Conservation (phyloP, 106 monocot species). For the Allium sativum region DNA sequence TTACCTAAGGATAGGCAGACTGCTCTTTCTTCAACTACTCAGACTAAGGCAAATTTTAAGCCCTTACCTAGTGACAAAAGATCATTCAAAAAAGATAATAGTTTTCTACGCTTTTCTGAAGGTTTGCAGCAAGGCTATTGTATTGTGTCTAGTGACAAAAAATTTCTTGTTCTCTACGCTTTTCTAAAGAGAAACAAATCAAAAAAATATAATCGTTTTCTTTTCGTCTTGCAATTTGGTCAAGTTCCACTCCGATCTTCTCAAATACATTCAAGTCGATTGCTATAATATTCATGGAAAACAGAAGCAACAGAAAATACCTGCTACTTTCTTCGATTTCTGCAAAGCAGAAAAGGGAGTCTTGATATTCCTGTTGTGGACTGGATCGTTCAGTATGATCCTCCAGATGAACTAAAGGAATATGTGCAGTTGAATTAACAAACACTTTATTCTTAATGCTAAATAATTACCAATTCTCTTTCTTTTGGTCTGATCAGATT, state of each 20-base stretch:
- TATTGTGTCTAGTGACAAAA: slow-evolving; percentile 61
- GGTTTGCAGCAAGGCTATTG: slow-evolving; percentile 86
- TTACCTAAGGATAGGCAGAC: too few relatives aligned
- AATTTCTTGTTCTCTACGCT: slow-evolving; percentile 76
- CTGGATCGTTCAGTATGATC: slow-evolving; percentile 95
- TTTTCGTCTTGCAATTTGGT: slow-evolving; percentile 92
- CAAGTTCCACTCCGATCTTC: slow-evolving; percentile 77
- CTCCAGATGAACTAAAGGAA: slow-evolving; percentile 99
- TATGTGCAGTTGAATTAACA: too few relatives aligned
- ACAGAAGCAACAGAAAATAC: slow-evolving; percentile 86
- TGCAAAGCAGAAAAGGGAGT: slow-evolving; percentile 81
- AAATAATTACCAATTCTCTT: too few relatives aligned
- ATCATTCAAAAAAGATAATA: too few relatives aligned
- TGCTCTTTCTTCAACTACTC: too few relatives aligned
- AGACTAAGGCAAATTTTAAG: too few relatives aligned
- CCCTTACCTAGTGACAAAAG: too few relatives aligned
- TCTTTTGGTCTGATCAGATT: too few relatives aligned
- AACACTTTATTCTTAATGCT: too few relatives aligned
- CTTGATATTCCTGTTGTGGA: slow-evolving; percentile 97
- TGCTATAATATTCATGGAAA: slow-evolving; percentile 88
- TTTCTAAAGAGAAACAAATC: slow-evolving; percentile 62
- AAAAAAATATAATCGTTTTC: slow-evolving; percentile 92
- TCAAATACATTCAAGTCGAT: slow-evolving; percentile 59
- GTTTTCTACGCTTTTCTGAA: too few relatives aligned
- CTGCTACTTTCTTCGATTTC: slow-evolving; percentile 85